Evolutionary conservation across 495 filamentous ascomycete species (phyloP), one percentile per base, ranked within the genome.

Genomic region (Bacidia rubella): DNA sequence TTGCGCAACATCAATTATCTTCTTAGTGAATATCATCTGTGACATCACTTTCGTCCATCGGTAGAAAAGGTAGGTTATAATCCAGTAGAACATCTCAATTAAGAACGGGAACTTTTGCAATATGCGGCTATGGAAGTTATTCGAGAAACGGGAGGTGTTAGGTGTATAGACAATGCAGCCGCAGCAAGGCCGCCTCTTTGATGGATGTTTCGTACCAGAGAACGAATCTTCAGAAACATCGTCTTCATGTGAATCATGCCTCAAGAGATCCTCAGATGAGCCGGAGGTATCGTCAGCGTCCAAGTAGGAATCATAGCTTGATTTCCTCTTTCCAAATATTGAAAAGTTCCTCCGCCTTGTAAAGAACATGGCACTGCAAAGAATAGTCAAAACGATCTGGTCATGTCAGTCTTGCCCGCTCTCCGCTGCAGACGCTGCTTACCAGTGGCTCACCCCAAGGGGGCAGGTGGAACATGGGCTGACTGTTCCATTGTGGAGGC

Each of bases 11-110:
- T 82, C 75, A 65, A 84, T 83, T 23, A 87, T 81, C n/a, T 59
- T 60, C 44, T 77, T 70, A 42, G 66, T 75, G 66, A 81, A 78
- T 32, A 75, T 69, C 12, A 68, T 62, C 53, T 79, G 71, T 15
- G 81, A 72, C n/a, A 77, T 65, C 46, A 81, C 67, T 49, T 80
- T 78, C 27, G 82, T 80, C 42, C 71, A 59, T 44, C 70, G 69
- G 63, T 84, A 81, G 65, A 85, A 78, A 57, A 74, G 74, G 61
- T 82, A 83, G 45, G 80, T 84, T 70, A 57, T 74, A 64, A 45
- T 82, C 86, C 53, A 95, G 74, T 57, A 95, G 66, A 64, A 84
- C 79, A 68, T 87, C 77, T 66, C 84, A 66, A 63, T 79, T 74
- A 61, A 69, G 67, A 60, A 88, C 49, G 69, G 69, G 47, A 70